These are phyloP conservation scores for Mycena crocata DNA, from an alignment of 768 basidiomycete genomes.

Conservation along the genomic window DNA sequence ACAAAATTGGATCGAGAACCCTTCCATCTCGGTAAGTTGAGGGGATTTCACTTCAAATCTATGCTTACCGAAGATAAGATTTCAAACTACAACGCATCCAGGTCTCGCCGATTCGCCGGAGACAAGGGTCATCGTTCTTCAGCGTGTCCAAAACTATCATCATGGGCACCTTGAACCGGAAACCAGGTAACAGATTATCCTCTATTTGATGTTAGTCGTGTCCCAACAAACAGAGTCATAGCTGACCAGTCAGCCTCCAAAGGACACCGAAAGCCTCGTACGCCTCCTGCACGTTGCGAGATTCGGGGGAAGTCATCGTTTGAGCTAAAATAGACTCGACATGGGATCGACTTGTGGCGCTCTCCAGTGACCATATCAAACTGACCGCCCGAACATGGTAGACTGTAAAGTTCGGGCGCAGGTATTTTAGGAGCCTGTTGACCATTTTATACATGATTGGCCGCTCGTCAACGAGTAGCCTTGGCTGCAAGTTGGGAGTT, in stretches of 20 bases:
- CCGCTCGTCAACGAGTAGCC: constrained; percentile 65
- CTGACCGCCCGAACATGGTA: constrained; percentile 88
- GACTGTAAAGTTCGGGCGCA: constrained; percentile 70
- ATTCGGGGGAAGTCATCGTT: constrained; percentile 69
- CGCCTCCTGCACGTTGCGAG: constrained; percentile 60
- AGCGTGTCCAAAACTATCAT: constrained; percentile 89
- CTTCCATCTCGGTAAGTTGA: constrained; percentile 52
- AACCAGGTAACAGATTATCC: constrained; percentile 84
- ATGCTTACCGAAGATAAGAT: constrained; percentile 85
- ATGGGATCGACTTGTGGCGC: constrained; percentile 62
- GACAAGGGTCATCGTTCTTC: constrained; percentile 76
- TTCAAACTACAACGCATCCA: constrained; percentile 97
- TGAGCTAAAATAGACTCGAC: constrained; percentile 86
- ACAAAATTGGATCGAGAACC: constrained; percentile 90
- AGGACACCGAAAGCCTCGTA: constrained; percentile 93
- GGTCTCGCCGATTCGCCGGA: constrained; percentile 88
- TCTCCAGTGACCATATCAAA: constrained; percentile 85
- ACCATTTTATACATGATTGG: constrained; percentile 70
- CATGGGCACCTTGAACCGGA: constrained; percentile 86
- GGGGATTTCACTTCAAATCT: background rate
- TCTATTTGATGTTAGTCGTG: constrained; percentile 57
- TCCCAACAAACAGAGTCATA: background rate
- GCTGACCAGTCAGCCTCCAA: constrained; percentile 88
- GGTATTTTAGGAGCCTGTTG: constrained; percentile 77
- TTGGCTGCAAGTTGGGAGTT: constrained; percentile 61